These are phyloP conservation scores for Zalerion maritima DNA, from an alignment of 495 filamentous ascomycete species.

Conservation along the genomic window DNA sequence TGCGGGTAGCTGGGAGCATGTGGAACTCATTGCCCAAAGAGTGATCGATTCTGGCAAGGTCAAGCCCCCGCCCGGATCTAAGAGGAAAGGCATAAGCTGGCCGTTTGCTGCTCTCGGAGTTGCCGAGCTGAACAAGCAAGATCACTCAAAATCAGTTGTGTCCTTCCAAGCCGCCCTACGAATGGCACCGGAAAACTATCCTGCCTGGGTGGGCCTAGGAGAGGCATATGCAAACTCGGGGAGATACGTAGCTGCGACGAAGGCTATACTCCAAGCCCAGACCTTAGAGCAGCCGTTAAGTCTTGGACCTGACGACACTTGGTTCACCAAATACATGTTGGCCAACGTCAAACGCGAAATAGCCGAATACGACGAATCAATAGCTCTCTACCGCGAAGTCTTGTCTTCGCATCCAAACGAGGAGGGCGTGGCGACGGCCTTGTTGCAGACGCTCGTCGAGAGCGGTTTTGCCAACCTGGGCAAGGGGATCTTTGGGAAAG, in stretches of 20 bases:
- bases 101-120: constrained; percentile 90
- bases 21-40: constrained; percentile 80
- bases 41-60: constrained; percentile 87
- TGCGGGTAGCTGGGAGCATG: constrained; percentile 86
- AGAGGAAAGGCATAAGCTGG: constrained; percentile 85
- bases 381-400: constrained; percentile 58
- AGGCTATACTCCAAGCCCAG: constrained; percentile 73
- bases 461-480: constrained; percentile 62
- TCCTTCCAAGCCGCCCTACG: constrained; percentile 87
- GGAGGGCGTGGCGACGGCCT: constrained; percentile 70
- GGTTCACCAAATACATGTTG: constrained; percentile 96
- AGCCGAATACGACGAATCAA: constrained; percentile 73
- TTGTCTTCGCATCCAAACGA: constrained; percentile 51
- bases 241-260: constrained; percentile 79
- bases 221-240: constrained; percentile 94
- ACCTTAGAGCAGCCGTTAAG: constrained; percentile 39
- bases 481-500: constrained; percentile 69
- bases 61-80: constrained; percentile 77
- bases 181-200: constrained; percentile 69
- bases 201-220: constrained; percentile 90
- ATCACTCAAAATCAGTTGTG: constrained; percentile 71
- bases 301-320: constrained; percentile 42
- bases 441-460: constrained; percentile 77
- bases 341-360: constrained; percentile 88
- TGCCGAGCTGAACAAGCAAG: constrained; percentile 90